Evolutionary conservation across 2,329 filamentous ascomycete species (phyloP), one percentile per base, ranked within the genome.

Genomic region (Diaporthe vaccinii): DNA sequence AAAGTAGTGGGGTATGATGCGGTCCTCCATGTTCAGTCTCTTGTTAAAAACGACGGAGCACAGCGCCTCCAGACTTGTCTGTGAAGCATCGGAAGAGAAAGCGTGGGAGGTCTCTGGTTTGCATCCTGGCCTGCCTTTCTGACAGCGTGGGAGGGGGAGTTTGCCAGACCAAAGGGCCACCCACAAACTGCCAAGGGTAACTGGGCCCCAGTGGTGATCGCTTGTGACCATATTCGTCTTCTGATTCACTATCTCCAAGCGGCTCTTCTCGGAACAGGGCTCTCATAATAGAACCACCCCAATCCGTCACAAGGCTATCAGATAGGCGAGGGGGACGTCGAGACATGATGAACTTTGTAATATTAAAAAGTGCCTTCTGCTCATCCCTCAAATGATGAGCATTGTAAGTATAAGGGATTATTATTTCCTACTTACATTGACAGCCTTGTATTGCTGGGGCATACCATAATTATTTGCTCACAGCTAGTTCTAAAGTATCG

Each of bases 41-140:
- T 46, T 31, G 25, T 62, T 62, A 15, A 62, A 62, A 46, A 31
- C 59, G 39, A 22, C 39, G 59, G n/a, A 62, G 59, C 25, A 12
- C 15, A 15, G 59, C 59, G n/a, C 59, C 59, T 4, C 59, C 59
- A 1, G 59, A 62, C 7, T 25, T 62, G 12, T 44, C 39, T 2
- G 59, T 62, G 59, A 62, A 62, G 59, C 59, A 62, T 46, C 59
- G n/a, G 59, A 62, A 62, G n/a, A 62, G 59, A 41, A 44, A 62
- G 25, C 59, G 59, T 46, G 59, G 59, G 25, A 62, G 59, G 17
- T 62, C 39, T 25, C 59, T 62, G 15, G 20, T 7, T 15, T 46
- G 3, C 59, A 46, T 62, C 25, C n/a, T 46, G 59, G 6, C 14
- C 12, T 31, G n/a, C n/a, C 59, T 62, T 28, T 46, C n/a, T 7